Conservation (phyloP, 2,329 filamentous ascomycete genomes). For the Cordyceps cateniannulata region DNA sequence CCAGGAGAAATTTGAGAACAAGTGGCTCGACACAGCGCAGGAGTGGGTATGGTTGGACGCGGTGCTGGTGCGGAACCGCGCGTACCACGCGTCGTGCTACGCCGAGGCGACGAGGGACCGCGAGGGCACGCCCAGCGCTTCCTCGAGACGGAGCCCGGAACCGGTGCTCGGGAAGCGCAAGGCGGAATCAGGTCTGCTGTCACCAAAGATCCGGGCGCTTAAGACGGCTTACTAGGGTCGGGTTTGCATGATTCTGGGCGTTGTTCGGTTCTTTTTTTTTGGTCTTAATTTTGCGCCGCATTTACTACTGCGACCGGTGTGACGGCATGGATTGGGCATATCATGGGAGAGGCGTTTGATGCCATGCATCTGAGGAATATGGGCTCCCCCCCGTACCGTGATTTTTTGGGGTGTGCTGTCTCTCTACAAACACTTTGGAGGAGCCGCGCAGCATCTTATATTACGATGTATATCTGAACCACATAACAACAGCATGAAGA, state of each 20-base stretch:
- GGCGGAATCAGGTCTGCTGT: slow-evolving; percentile 51
- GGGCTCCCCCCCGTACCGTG: not conserved
- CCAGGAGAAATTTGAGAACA: slow-evolving; percentile 88
- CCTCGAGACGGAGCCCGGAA: slow-evolving; percentile 50
- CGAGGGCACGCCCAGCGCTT: slow-evolving; percentile 32
- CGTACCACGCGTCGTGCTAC: slow-evolving; percentile 88
- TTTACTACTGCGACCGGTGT: not conserved
- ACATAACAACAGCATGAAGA: too few relatives aligned
- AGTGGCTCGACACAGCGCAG: slow-evolving; percentile 86
- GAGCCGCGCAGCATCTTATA: not conserved
- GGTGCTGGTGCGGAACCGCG: slow-evolving; percentile 65
- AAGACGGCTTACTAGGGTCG: slow-evolving; percentile 9
- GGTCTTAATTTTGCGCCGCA: not conserved
- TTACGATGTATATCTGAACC: too few relatives aligned
- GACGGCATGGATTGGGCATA: not conserved
- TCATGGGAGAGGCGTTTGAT: slow-evolving; percentile 5
- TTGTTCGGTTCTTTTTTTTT: not conserved
- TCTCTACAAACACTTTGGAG: not conserved
- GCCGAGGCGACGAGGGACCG: slow-evolving; percentile 69
- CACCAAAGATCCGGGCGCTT: slow-evolving; percentile 27
- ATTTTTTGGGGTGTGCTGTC: not conserved
- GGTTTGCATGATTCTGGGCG: not conserved
- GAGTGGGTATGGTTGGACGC: slow-evolving; percentile 98
- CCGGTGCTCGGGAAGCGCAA: slow-evolving; percentile 68
- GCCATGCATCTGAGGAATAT: not conserved